Percentiles rank a stretch among this genome's conserved stretches.
These are phyloP conservation scores for Aspergillus sp. DNA, from an alignment of 2,329 filamentous ascomycete species.

Conservation along the genomic window DNA sequence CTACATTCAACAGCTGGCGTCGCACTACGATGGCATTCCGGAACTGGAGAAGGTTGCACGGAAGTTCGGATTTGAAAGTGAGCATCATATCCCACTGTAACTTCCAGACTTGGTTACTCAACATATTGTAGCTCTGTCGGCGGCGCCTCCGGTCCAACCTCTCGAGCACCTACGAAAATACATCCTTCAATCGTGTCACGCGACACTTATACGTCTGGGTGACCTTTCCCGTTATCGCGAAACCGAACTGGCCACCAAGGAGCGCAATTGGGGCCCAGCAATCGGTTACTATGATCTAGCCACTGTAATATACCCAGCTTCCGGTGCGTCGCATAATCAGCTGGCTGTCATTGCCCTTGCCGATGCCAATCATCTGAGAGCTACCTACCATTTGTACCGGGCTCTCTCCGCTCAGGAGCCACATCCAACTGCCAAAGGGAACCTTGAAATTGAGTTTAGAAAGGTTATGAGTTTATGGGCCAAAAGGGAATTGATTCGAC, in stretches of 20 bases:
- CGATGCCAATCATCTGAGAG: conserved; percentile 73
- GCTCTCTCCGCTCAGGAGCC: conserved; percentile 73
- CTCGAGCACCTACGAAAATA: conserved; percentile 54
- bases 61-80: conserved; percentile 51
- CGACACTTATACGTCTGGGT: conserved; percentile 80
- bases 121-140: conserved; percentile 36
- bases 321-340: conserved; percentile 84
- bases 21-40: conserved; percentile 55
- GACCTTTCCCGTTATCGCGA: conserved; percentile 86
- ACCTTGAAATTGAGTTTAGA: conserved; percentile 77
- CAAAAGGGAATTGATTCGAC: conserved; percentile 51
- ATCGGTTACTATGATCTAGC: conserved; percentile 84
- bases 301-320: conserved; percentile 71
- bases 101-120: conserved; percentile 10
- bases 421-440: conserved; percentile 70
- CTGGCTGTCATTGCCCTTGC: conserved; percentile 81
- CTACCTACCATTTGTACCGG: conserved; percentile 87
- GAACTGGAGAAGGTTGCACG: conserved; percentile 59
- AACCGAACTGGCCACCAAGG: conserved; percentile 68
- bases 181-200: conserved; percentile 74
- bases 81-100: conserved; percentile 19
- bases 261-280: conserved; percentile 74
- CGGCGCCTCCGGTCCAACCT: conserved; percentile 46
- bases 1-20: conserved; percentile 75
- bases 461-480: conserved; percentile 61